These are phyloP conservation scores for Paspalum notatum DNA, from an alignment of 176 grass and related monocot species.

Conservation along the genomic window DNA sequence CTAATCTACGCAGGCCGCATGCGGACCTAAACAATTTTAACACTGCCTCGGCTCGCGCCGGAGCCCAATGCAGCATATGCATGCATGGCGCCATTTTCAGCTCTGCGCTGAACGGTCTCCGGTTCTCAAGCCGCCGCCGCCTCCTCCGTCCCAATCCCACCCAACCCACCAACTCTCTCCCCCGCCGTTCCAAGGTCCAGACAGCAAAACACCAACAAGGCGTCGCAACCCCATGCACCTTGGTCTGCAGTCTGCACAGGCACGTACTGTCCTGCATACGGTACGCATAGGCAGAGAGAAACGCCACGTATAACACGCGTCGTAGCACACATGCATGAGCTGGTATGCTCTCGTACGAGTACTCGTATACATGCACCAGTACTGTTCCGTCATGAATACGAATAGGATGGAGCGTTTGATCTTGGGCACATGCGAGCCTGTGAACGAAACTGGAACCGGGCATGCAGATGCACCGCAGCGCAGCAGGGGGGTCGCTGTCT, in stretches of 20 bases:
- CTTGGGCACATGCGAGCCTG: neutral
- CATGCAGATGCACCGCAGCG: neutral
- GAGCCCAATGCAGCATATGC: conserved; percentile 29
- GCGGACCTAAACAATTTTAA: neutral
- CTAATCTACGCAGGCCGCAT: neutral
- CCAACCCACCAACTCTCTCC: neutral
- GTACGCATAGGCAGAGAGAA: neutral
- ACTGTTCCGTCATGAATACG: neutral
- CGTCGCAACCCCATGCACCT: conserved; percentile 17
- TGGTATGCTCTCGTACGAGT: neutral
- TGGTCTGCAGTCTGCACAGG: neutral
- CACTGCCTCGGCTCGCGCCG: neutral
- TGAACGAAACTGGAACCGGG: neutral
- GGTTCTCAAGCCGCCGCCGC: neutral
- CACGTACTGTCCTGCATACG: too few relatives aligned
- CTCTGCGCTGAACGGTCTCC: neutral
- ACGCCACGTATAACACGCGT: neutral
- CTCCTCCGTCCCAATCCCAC: too few relatives aligned
- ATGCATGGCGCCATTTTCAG: conserved; percentile 4
- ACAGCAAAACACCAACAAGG: conserved; percentile 43
- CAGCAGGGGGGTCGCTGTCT: neutral
- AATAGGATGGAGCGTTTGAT: neutral
- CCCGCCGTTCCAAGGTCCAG: neutral
- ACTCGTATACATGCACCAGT: too few relatives aligned
- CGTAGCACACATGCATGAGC: neutral